These are phyloP conservation scores for Beverwykella pulmonaria DNA, from an alignment of 495 filamentous ascomycete genomes.

Conservation along the genomic window DNA sequence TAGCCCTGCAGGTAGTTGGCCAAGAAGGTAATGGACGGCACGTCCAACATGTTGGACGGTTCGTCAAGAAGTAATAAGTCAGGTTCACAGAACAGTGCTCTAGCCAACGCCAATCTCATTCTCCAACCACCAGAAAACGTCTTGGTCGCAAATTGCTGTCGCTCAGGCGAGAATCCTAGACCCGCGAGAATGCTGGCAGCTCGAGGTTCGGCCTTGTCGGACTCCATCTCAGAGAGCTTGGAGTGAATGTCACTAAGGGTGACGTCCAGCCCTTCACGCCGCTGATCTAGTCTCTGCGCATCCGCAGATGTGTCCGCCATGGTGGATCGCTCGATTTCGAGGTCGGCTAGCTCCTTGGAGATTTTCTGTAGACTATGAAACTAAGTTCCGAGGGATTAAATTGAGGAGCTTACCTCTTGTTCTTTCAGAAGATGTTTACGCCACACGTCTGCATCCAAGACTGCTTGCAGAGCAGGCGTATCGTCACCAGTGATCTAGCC, in stretches of 20 bases:
- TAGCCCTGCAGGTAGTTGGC: conserved; percentile 94
- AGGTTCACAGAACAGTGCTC: conserved; percentile 97
- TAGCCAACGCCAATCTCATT: conserved; percentile 93
- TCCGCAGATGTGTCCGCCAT: conserved; percentile 87
- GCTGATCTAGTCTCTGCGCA: conserved; percentile 78
- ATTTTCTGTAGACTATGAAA: conserved; percentile 66
- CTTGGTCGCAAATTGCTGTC: conserved; percentile 90
- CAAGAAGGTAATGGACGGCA: conserved; percentile 98
- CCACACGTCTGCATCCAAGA: conserved; percentile 98
- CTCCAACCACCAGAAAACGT: conserved; percentile 99
- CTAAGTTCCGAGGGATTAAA: conserved; percentile 30
- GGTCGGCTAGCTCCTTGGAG: conserved; percentile 68
- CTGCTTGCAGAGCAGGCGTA: conserved; percentile 91
- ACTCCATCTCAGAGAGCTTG: conserved; percentile 98
- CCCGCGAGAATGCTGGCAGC: conserved; percentile 95
- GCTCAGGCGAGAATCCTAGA: conserved; percentile 92
- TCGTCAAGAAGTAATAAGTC: conserved; percentile 96
- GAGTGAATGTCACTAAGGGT: conserved; percentile 86
- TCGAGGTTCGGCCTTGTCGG: conserved; percentile 93
- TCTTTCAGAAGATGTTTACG: conserved; percentile 91
- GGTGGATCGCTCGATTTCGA: conserved; percentile 76
- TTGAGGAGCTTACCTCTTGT: conserved; percentile 65
- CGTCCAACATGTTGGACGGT: conserved; percentile 99
- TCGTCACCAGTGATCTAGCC: conserved; percentile 89
- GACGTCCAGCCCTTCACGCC: conserved; percentile 85